phyloP scores from a whole-genome alignment of 305 asterid genomes.

The Salvia sclarea region DNA sequence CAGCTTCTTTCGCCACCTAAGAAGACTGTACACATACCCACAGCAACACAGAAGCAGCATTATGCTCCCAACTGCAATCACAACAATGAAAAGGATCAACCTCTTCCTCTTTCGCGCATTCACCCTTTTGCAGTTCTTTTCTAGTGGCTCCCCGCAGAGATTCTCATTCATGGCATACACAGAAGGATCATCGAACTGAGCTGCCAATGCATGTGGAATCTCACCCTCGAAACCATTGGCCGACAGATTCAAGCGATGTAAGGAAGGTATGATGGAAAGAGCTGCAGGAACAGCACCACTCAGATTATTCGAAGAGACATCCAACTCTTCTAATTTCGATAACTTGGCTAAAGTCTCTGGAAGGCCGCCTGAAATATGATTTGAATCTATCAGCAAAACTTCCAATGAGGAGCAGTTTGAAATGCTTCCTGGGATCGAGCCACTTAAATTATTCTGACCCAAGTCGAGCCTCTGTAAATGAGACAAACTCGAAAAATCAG shows the following conservation, averaged over 20 bases:
- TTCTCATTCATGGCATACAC: slow-evolving; percentile 52
- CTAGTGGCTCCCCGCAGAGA: slow-evolving; percentile 68
- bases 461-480: slow-evolving; percentile 63
- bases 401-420: slow-evolving; percentile 61
- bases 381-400: slow-evolving; percentile 53
- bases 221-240: slow-evolving; percentile 63
- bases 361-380: slow-evolving; percentile 60
- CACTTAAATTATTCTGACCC: slow-evolving; percentile 55
- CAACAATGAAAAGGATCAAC: slow-evolving; percentile 52
- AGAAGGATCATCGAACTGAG: slow-evolving; percentile 62
- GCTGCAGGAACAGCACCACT: slow-evolving; percentile 59
- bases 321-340: slow-evolving; percentile 44
- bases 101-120: slow-evolving; percentile 49
- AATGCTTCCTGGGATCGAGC: slow-evolving; percentile 56
- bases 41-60: slow-evolving; percentile 56
- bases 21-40: slow-evolving; percentile 61
- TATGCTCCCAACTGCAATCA: slow-evolving; percentile 60
- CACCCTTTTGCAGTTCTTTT: slow-evolving; percentile 42
- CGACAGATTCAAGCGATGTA: slow-evolving; percentile 58
- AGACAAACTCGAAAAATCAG: slow-evolving; percentile 51
- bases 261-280: slow-evolving; percentile 46
- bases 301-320: slow-evolving; percentile 60
- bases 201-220: slow-evolving; percentile 59
- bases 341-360: slow-evolving; percentile 54
- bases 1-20: slow-evolving; percentile 65